Conservation (phyloP, 1,139 yeast genomes). For the Candida dubliniensis region DNA sequence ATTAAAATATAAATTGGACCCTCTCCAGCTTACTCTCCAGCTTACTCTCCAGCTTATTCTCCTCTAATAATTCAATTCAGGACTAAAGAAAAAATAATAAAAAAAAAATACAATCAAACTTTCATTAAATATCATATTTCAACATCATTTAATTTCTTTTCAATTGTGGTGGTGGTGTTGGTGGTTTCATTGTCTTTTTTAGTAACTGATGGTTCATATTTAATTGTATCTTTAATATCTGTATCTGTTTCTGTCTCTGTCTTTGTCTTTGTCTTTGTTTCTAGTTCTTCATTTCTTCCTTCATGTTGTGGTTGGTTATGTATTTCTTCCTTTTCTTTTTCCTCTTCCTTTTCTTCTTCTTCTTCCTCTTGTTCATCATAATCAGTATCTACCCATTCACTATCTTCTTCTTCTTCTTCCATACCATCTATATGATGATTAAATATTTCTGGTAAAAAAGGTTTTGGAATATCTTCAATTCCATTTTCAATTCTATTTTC, state of each 20-base stretch:
- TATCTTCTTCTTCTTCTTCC: conserved; percentile 22
- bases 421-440: conserved; percentile 17
- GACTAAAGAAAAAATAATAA: background rate
- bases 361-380: conserved; percentile 8
- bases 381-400: conserved; percentile 42
- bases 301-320: conserved; percentile 9
- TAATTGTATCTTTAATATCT: too few species aligned
- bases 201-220: too few species aligned
- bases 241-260: conserved; percentile 22
- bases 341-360: conserved; percentile 10
- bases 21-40: too few species aligned
- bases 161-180: too few species aligned
- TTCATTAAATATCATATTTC: conserved; percentile 6
- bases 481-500: conserved; percentile 15
- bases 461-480: conserved; percentile 46
- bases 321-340: conserved; percentile 33
- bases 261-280: conserved; percentile 9
- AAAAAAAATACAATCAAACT: background rate
- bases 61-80: background rate
- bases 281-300: conserved; percentile 7
- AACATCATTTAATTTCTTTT: conserved; percentile 3
- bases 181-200: too few species aligned
- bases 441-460: conserved; percentile 46
- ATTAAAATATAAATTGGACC: too few species aligned
- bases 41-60: too few species aligned